phyloP scores from a whole-genome alignment of 75 land plant species.

The Picea glauca region DNA sequence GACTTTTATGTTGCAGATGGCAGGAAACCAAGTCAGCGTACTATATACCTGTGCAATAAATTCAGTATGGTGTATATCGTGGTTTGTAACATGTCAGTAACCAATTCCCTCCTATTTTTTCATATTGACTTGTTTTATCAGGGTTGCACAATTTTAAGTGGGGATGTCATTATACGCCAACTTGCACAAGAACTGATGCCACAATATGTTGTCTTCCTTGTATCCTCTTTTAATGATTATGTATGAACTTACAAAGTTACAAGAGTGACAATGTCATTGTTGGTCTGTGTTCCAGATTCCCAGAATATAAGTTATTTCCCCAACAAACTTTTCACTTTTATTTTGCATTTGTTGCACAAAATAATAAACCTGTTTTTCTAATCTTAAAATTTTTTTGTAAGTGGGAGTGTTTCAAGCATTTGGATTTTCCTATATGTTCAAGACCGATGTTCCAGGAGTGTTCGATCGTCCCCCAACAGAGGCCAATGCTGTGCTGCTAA shows the following conservation, averaged over 20 bases:
- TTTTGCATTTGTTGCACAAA: not conserved
- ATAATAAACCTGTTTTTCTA: not conserved
- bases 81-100: not conserved
- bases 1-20: not conserved
- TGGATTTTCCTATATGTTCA: constrained; percentile 5
- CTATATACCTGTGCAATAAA: not conserved
- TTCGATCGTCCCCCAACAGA: constrained; percentile 95
- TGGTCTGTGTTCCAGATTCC: not conserved
- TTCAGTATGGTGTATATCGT: not conserved
- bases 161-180: constrained; percentile 81
- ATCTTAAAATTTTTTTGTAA: not conserved
- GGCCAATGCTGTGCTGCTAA: constrained; percentile 64
- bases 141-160: constrained; percentile 98
- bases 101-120: not conserved
- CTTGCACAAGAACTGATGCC: constrained; percentile 80
- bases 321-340: not conserved
- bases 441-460: constrained; percentile 98
- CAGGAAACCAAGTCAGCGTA: not conserved
- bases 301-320: constrained; percentile 2
- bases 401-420: not conserved
- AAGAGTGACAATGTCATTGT: not conserved
- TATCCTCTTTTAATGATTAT: constrained; percentile 36
- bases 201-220: constrained; percentile 89
- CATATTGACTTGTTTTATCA: constrained; percentile 19
- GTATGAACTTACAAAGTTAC: not conserved